Percentiles rank a stretch among this genome's conserved stretches.
phyloP scores from a whole-genome alignment of 441 rosid genomes.

The Adansonia rubrostipa region DNA sequence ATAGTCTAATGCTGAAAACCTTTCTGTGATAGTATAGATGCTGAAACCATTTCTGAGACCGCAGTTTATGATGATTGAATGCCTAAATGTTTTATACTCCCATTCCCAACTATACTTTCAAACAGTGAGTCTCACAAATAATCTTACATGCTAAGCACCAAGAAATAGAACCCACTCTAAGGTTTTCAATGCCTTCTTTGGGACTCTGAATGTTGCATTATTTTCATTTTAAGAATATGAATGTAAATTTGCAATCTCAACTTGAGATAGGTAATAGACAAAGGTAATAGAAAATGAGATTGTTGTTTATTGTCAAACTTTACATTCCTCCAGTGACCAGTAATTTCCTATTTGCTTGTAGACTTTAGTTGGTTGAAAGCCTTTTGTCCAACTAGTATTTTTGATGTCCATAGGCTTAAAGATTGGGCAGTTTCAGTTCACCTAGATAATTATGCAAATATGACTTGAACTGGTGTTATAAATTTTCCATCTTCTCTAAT shows the following conservation, averaged over 20 bases:
- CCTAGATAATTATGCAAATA: constrained; percentile 8
- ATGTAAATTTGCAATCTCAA: background rate
- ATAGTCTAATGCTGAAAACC: background rate
- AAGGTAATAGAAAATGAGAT: background rate
- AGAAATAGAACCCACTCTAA: background rate
- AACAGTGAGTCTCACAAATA: background rate
- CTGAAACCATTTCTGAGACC: background rate
- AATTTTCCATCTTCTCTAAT: background rate
- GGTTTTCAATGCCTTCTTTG: background rate
- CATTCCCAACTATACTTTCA: background rate
- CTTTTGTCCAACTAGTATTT: background rate
- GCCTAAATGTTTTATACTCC: background rate
- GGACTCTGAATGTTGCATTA: background rate
- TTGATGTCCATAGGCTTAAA: constrained; percentile 10
- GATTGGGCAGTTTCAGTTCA: background rate
- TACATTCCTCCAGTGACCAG: background rate
- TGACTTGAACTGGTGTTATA: background rate
- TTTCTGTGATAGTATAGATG: background rate
- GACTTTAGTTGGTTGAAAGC: background rate
- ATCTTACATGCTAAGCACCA: background rate
- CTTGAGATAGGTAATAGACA: background rate
- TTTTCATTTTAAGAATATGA: background rate
- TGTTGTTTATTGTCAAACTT: background rate
- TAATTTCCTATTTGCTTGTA: background rate
- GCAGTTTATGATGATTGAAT: constrained; percentile 15